Conservation (phyloP, 129 eudicot species). For the Apium graveolens region DNA sequence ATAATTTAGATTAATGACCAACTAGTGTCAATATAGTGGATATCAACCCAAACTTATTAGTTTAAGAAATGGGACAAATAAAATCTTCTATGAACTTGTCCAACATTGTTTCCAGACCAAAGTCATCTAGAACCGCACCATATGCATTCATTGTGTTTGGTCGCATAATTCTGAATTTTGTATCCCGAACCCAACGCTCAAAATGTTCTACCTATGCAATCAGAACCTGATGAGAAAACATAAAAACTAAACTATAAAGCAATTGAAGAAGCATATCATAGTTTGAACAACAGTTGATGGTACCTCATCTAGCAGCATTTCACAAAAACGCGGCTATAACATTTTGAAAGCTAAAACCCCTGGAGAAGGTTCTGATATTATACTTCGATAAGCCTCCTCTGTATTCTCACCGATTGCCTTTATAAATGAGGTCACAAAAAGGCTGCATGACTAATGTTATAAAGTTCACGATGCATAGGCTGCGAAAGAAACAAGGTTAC, state of each 20-base stretch:
- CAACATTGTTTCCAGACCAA: constrained; percentile 86
- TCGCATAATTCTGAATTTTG: no score
- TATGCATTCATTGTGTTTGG: no score
- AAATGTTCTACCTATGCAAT: constrained; percentile 76
- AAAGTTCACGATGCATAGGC: constrained; percentile 73
- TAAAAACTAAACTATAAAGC: constrained; percentile 34
- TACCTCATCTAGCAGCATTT: constrained; percentile 81
- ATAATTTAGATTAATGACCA: constrained; percentile 1
- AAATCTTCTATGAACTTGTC: constrained; percentile 74
- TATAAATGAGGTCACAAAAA: constrained; percentile 68
- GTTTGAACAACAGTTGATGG: constrained; percentile 11
- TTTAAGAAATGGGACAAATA: constrained; percentile 65
- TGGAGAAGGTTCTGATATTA: constrained; percentile 80
- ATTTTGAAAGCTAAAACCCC: constrained; percentile 69
- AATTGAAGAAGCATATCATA: no score
- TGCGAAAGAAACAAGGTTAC: constrained; percentile 26
- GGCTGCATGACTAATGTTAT: constrained; percentile 48
- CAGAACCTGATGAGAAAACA: constrained; percentile 42
- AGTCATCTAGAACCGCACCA: constrained; percentile 93
- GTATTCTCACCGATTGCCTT: constrained; percentile 57
- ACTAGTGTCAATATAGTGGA: not conserved
- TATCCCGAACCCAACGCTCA: no score
- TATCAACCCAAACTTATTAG: constrained; percentile 24
- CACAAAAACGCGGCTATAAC: constrained; percentile 84
- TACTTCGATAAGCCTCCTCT: constrained; percentile 55